These are phyloP conservation scores for Funneliformis caledonium DNA, from an alignment of 371 early-diverging fungal genomes.

Conservation along the genomic window DNA sequence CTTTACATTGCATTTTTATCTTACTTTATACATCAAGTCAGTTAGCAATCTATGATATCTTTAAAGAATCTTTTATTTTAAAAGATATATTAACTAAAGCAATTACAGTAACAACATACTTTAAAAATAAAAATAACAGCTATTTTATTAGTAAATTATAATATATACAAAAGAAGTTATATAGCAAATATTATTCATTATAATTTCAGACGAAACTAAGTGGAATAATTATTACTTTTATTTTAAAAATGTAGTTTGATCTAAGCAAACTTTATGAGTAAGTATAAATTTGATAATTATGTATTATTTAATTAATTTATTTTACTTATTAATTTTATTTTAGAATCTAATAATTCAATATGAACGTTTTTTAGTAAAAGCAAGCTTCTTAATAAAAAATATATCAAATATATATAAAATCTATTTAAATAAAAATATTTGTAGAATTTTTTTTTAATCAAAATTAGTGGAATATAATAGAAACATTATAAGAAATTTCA, in stretches of 20 bases:
- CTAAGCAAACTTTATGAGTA: conserved; percentile 12
- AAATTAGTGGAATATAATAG: conserved; percentile 7
- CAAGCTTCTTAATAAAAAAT: background rate
- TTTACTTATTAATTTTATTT: background rate
- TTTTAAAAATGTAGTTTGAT: conserved; percentile 19
- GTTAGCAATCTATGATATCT: background rate
- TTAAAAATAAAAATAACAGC: background rate
- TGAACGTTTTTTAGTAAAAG: background rate
- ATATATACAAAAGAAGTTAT: background rate
- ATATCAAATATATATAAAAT: background rate
- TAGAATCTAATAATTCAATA: background rate
- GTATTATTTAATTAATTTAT: background rate
- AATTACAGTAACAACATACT: background rate
- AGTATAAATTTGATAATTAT: background rate
- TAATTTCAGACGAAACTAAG: background rate
- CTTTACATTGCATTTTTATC: background rate
- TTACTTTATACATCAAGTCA: conserved; percentile 7
- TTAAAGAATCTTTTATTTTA: conserved; percentile 12
- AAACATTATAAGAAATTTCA: background rate
- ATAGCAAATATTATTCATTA: background rate
- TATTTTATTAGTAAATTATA: conserved; percentile 21
- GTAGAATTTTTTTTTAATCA: background rate
- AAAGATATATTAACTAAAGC: background rate
- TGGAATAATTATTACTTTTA: conserved; percentile 8
- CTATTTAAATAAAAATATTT: background rate